These are phyloP conservation scores for Leccinum fallax DNA, from an alignment of 1,284 basidiomycete genomes.

Conservation along the genomic window DNA sequence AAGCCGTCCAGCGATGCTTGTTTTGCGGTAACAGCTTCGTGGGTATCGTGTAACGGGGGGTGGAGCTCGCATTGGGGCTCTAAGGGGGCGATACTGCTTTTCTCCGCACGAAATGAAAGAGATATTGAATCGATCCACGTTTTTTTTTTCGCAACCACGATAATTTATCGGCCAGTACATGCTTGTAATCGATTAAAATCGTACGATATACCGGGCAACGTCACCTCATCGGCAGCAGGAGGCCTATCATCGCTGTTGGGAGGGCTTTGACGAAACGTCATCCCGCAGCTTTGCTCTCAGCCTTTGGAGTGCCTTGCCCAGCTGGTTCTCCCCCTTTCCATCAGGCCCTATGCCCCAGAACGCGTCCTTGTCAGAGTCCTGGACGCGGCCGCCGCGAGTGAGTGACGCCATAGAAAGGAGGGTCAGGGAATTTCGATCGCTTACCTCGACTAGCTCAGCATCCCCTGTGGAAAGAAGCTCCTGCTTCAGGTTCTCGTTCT, in stretches of 20 bases:
- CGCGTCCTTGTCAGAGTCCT: conserved; percentile 42
- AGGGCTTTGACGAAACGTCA: conserved; percentile 20
- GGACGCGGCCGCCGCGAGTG: conserved; percentile 20
- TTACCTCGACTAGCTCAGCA: conserved; percentile 41
- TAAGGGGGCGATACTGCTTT: conserved; percentile 33
- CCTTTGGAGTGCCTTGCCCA: conserved; percentile 41
- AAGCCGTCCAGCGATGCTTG: conserved; percentile 61
- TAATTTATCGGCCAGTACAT: conserved; percentile 22
- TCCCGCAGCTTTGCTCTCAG: conserved; percentile 35
- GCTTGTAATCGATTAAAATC: conserved; percentile 34
- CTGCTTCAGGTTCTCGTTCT: conserved; percentile 34
- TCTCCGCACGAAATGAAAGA: conserved; percentile 30
- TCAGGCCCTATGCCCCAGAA: conserved; percentile 43
- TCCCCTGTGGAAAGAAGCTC: conserved; percentile 40
- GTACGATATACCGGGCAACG: conserved; percentile 31
- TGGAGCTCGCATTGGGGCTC: conserved; percentile 15
- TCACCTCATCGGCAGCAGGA: conserved; percentile 25
- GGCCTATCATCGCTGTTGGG: conserved; percentile 28
- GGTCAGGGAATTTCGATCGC: conserved; percentile 10
- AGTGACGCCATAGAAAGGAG: conserved; percentile 11
- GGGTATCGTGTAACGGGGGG: conserved; percentile 43
- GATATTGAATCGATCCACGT: conserved; percentile 32
- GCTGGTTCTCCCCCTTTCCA: conserved; percentile 39
- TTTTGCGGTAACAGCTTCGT: conserved; percentile 73
- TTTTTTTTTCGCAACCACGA: conserved; percentile 28